Evolutionary conservation across 495 filamentous ascomycete genomes (phyloP).

Genomic region (Lasiosphaeria ovina): DNA sequence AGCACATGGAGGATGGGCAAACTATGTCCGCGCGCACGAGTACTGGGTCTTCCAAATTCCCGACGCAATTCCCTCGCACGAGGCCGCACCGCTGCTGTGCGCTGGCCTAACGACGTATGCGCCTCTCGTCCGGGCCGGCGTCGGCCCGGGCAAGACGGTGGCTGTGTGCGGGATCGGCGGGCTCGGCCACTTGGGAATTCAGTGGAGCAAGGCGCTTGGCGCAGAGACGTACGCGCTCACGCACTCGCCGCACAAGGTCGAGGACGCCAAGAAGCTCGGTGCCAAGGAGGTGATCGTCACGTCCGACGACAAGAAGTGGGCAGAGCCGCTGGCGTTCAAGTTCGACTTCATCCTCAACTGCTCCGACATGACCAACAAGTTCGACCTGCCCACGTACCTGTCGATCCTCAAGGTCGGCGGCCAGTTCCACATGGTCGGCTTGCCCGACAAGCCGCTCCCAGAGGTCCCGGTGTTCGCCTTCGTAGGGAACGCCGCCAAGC

Average conservation of each 20-base stretch:
- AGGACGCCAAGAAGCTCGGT: constrained; percentile 60
- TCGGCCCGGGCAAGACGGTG: constrained; percentile 67
- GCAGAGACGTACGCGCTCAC: constrained; percentile 68
- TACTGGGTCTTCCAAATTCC: constrained; percentile 77
- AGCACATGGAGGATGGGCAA: constrained; percentile 41
- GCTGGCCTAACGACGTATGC: constrained; percentile 73
- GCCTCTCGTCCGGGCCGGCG: constrained; percentile 60
- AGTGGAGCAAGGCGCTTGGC: constrained; percentile 63
- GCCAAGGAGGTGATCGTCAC: constrained; percentile 67
- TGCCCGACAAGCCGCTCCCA: constrained; percentile 65
- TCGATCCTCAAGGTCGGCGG: constrained; percentile 67
- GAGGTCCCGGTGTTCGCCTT: constrained; percentile 62
- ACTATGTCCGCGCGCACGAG: constrained; percentile 70
- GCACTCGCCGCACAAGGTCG: constrained; percentile 56
- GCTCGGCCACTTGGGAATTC: constrained; percentile 63
- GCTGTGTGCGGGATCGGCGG: constrained; percentile 72
- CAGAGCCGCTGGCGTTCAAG: constrained; percentile 49
- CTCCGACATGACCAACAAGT: constrained; percentile 65
- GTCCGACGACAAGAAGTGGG: constrained; percentile 60
- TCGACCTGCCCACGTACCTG: constrained; percentile 64
- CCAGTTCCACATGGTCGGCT: constrained; percentile 70
- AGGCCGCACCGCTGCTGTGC: constrained; percentile 77
- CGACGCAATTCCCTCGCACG: constrained; percentile 56
- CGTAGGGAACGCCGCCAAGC: constrained; percentile 59
- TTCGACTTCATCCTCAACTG: constrained; percentile 77